These are phyloP conservation scores for Saitoella complicata DNA, from an alignment of 805 yeast genomes.

Conservation along the genomic window DNA sequence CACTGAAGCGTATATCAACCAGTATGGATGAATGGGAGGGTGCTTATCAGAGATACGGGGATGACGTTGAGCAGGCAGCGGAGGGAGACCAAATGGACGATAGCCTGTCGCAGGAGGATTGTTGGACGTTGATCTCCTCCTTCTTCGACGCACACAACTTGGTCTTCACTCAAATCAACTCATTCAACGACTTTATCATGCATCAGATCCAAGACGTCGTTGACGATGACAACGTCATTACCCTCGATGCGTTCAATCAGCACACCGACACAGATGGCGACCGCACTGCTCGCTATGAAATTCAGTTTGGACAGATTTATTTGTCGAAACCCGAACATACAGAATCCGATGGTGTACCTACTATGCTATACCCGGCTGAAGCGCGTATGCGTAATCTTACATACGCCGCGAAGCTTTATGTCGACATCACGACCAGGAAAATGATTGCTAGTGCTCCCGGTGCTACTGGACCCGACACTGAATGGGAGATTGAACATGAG, in stretches of 20 bases:
- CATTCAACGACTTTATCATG: conserved; percentile 94
- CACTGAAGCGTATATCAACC: no score
- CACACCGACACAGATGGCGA: conserved; percentile 84
- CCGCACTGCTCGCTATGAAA: conserved; percentile 82
- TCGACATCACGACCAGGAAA: conserved; percentile 85
- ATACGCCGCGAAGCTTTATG: conserved; percentile 88
- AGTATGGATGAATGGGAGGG: no score
- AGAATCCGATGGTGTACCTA: conserved; percentile 99
- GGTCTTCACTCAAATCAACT: conserved; percentile 95
- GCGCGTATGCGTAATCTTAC: conserved; percentile 93
- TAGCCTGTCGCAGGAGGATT: conserved; percentile 45
- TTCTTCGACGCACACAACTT: conserved; percentile 93
- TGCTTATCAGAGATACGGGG: conserved; percentile 27
- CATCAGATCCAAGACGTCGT: conserved; percentile 93
- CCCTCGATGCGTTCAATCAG: conserved; percentile 96
- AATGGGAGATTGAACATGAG: conserved; percentile 41
- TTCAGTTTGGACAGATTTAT: conserved; percentile 93
- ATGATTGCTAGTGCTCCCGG: conserved; percentile 40
- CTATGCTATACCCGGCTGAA: conserved; percentile 94
- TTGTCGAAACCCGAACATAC: conserved; percentile 96
- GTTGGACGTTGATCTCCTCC: conserved; percentile 96
- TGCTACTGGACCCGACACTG: conserved; percentile 25
- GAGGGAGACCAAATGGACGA: not conserved
- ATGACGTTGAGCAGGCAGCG: conserved; percentile 63
- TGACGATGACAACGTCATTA: conserved; percentile 84